These are phyloP conservation scores for Annulohypoxylon nitens DNA, from an alignment of 495 filamentous ascomycete species.

Conservation along the genomic window DNA sequence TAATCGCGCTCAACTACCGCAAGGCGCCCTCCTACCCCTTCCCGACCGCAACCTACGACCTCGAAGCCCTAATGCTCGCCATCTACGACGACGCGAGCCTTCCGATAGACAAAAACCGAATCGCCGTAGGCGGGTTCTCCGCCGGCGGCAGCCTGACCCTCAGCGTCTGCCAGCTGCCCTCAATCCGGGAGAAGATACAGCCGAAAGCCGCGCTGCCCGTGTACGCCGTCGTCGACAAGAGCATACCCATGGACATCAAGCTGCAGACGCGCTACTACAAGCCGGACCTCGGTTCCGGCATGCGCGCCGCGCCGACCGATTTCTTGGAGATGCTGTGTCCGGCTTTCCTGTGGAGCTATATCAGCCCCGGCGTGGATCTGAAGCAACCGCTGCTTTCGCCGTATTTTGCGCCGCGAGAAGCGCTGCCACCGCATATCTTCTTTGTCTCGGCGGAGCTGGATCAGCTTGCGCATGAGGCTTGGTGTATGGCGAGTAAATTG, in stretches of 20 bases:
- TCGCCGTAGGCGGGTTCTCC: slow-evolving; percentile 54
- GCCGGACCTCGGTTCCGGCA: slow-evolving; percentile 45
- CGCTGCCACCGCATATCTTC: slow-evolving; percentile 55
- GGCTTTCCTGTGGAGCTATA: slow-evolving; percentile 54
- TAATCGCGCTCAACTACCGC: slow-evolving; percentile 55
- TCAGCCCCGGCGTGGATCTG: slow-evolving; percentile 37
- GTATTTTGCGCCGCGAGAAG: slow-evolving; percentile 43
- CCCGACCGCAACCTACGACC: slow-evolving; percentile 50
- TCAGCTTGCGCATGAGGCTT: slow-evolving; percentile 53
- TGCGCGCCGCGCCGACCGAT: slow-evolving; percentile 45
- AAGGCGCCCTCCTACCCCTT: slow-evolving; percentile 54
- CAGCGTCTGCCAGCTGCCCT: slow-evolving; percentile 47
- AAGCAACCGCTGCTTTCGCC: slow-evolving; percentile 53
- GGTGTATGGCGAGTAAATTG: slow-evolving; percentile 53
- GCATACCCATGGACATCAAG: slow-evolving; percentile 33
- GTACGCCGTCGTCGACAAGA: slow-evolving; percentile 53
- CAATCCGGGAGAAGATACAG: slow-evolving; percentile 40
- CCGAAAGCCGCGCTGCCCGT: slow-evolving; percentile 52
- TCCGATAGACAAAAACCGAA: slow-evolving; percentile 52
- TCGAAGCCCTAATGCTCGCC: slow-evolving; percentile 50
- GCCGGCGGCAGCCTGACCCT: slow-evolving; percentile 57
- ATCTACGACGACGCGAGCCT: slow-evolving; percentile 48
- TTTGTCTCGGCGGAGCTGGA: slow-evolving; percentile 68
- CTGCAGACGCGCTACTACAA: slow-evolving; percentile 50
- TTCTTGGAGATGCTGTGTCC: slow-evolving; percentile 37